phyloP scores from a whole-genome alignment of 1,284 basidiomycete genomes.

The Exobasidium rhododendri region DNA sequence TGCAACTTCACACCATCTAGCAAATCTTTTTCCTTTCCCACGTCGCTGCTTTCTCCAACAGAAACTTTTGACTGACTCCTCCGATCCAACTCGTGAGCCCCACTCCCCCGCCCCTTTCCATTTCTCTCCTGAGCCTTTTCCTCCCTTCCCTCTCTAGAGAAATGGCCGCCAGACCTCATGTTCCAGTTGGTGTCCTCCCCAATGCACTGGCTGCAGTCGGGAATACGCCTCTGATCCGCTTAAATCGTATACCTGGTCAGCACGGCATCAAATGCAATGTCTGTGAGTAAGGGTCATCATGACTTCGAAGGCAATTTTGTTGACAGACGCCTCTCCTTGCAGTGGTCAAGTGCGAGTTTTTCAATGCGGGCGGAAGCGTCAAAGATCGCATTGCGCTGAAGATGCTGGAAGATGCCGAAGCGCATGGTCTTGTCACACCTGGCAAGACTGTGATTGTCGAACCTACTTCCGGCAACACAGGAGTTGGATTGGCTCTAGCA shows the following conservation, averaged over 20 bases:
- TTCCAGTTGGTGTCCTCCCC: conserved; percentile 25
- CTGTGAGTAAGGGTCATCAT: conserved; percentile 67
- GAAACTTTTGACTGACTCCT: not conserved
- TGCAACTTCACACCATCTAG: too few relatives aligned
- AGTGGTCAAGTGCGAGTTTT: conserved; percentile 89
- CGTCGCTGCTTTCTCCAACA: not conserved
- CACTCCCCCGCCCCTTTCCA: not conserved
- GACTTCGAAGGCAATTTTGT: not conserved
- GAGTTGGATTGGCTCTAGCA: conserved; percentile 66
- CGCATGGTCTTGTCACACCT: conserved; percentile 76
- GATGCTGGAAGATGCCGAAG: conserved; percentile 92
- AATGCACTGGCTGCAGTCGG: conserved; percentile 77
- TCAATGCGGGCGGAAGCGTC: conserved; percentile 86
- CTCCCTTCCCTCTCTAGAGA: not conserved
- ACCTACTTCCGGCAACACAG: conserved; percentile 84
- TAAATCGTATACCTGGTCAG: conserved; percentile 72
- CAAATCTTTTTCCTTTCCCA: too few relatives aligned
- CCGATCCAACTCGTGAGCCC: conserved; percentile 5
- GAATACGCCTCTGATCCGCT: conserved; percentile 81
- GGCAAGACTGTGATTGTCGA: conserved; percentile 91
- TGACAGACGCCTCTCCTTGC: conserved; percentile 6
- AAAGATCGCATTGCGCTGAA: conserved; percentile 82
- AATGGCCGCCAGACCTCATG: not conserved
- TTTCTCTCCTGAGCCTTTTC: not conserved
- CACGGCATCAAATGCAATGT: conserved; percentile 85